A percentile compares a stretch with the other conserved stretches of the same genome.
phyloP scores from a whole-genome alignment of 225 moss, liverwort and hornwort genomes.

The Polytrichum commune region DNA sequence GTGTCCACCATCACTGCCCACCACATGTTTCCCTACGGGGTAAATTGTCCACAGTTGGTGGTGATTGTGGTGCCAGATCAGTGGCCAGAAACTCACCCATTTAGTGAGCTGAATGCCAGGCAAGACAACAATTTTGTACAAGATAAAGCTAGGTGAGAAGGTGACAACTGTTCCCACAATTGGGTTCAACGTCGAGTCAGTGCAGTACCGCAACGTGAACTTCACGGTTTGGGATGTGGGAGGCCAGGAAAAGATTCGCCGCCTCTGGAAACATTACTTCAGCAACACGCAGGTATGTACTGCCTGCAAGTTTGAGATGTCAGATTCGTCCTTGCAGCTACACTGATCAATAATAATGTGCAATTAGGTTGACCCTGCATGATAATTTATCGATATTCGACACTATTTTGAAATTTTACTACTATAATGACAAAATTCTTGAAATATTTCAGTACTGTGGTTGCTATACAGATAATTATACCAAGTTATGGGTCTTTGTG shows the following conservation, averaged over 20 bases:
- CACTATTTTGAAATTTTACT: too few relatives aligned
- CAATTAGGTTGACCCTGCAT: too few relatives aligned
- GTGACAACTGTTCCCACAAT: conserved; percentile 48
- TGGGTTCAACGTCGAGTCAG: conserved; percentile 57
- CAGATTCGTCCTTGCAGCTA: background rate
- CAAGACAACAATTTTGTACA: conserved; percentile 27
- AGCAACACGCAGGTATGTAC: conserved; percentile 22
- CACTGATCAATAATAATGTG: too few relatives aligned
- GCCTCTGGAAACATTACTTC: conserved; percentile 44
- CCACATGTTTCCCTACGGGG: background rate
- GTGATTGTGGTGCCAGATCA: background rate
- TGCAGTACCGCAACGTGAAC: conserved; percentile 51
- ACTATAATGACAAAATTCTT: too few relatives aligned
- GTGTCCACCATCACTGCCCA: background rate
- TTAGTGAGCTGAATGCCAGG: background rate
- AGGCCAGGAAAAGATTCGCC: conserved; percentile 45
- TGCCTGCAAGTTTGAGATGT: too few relatives aligned
- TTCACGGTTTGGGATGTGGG: conserved; percentile 62
- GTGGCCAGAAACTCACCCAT: too few relatives aligned
- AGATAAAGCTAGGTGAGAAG: conserved; percentile 34
- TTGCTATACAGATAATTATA: too few relatives aligned
- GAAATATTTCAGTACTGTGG: background rate
- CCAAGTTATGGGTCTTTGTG: too few relatives aligned
- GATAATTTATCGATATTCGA: too few relatives aligned
- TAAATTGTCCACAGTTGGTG: background rate